Evolutionary conservation across 768 basidiomycete genomes (phyloP).

Genomic region (Pleurotus eryngii): DNA sequence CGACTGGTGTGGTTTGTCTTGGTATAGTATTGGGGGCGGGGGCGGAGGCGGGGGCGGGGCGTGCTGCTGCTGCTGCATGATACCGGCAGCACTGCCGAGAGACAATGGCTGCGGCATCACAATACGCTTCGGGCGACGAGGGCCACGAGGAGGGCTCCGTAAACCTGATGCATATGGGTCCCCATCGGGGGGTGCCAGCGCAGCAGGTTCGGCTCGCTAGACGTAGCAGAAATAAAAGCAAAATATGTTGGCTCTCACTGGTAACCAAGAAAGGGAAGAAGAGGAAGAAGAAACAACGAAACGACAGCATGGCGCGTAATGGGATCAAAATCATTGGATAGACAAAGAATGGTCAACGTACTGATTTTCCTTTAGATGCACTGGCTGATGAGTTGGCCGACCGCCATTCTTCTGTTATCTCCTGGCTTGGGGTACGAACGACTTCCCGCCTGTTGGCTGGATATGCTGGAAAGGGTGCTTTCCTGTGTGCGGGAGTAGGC

Average conservation of each 20-base stretch:
- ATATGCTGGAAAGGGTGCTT: background rate
- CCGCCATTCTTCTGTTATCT: constrained; percentile 5
- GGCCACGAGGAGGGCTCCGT: constrained; percentile 1
- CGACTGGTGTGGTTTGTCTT: background rate
- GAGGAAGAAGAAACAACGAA: background rate
- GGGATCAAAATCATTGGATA: background rate
- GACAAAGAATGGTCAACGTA: background rate
- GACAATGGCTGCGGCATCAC: constrained; percentile 4
- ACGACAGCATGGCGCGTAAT: background rate
- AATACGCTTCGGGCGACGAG: background rate
- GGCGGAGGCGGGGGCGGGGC: constrained; percentile 13
- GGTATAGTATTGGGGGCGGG: constrained; percentile 2
- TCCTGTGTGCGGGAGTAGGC: background rate
- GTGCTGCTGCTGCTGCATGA: constrained; percentile 5
- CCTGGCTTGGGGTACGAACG: background rate
- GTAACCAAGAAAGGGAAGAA: background rate
- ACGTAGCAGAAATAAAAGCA: background rate
- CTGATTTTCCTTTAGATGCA: background rate
- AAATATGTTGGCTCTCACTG: background rate
- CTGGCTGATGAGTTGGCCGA: background rate
- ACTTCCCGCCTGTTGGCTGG: background rate
- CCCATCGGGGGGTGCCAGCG: background rate
- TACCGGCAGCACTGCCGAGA: background rate
- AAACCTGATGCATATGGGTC: background rate
- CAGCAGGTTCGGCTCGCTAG: background rate